Conservation (phyloP, 1,284 basidiomycete genomes). For the Ustilago esculenta region DNA sequence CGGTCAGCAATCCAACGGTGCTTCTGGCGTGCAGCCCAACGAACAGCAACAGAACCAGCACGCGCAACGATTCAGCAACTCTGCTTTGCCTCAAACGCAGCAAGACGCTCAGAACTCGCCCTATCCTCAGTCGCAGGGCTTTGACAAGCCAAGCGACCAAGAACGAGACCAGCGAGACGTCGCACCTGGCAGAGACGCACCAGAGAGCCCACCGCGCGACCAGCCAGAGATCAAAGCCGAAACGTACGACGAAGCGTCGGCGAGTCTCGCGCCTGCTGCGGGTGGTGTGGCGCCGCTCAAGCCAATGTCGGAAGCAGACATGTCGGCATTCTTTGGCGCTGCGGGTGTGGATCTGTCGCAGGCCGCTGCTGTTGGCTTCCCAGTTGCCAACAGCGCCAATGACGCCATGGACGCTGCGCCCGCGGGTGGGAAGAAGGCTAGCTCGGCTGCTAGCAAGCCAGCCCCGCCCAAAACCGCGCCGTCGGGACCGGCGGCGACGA, state of each 20-base stretch:
- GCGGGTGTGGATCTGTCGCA: constrained; percentile 37
- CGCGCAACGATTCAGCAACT: constrained; percentile 23
- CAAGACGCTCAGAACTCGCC: constrained; percentile 20
- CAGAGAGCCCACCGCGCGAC: background rate
- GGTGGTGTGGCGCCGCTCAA: constrained; percentile 14
- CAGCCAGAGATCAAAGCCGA: constrained; percentile 11
- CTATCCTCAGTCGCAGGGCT: constrained; percentile 8
- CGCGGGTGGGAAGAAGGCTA: background rate
- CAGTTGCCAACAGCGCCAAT: background rate
- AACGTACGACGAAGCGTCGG: constrained; percentile 1
- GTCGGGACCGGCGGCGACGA: constrained; percentile 7
- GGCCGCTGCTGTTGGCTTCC: constrained; percentile 30
- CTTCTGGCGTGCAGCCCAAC: constrained; percentile 8
- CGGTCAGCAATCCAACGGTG: constrained; percentile 21
- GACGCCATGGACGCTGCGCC: no score
- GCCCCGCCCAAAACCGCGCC: constrained; percentile 20
- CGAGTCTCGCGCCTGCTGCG: background rate
- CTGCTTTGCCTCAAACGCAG: constrained; percentile 19
- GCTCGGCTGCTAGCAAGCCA: background rate
- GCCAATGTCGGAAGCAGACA: constrained; percentile 34
- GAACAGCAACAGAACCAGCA: constrained; percentile 26
- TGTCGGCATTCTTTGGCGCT: constrained; percentile 43
- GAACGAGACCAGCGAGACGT: background rate
- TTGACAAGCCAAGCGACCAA: constrained; percentile 3
- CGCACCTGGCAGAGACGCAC: constrained; percentile 17